Conservation (phyloP, 2,329 filamentous ascomycete species). For the Periconia macrospinosa region DNA sequence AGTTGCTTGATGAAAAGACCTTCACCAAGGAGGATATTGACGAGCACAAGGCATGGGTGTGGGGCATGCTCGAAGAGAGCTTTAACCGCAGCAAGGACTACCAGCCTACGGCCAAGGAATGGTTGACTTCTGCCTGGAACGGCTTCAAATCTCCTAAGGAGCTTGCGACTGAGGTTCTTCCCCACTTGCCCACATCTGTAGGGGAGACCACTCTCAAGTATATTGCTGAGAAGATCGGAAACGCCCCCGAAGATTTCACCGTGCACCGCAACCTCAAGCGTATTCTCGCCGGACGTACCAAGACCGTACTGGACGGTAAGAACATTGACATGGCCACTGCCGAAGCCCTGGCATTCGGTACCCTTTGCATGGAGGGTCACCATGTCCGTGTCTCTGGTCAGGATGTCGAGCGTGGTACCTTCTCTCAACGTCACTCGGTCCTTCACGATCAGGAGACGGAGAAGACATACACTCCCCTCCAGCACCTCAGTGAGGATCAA, state of each 20-base stretch:
- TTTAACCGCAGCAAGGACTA: constrained; percentile 98
- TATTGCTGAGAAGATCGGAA: constrained; percentile 79
- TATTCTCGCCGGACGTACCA: constrained; percentile 85
- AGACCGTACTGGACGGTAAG: constrained; percentile 88
- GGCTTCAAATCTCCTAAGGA: constrained; percentile 99
- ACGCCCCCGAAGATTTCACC: constrained; percentile 79
- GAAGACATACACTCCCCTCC: constrained; percentile 87
- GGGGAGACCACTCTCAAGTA: constrained; percentile 72
- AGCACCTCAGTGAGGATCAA: constrained; percentile 87
- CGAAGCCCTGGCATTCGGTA: constrained; percentile 92
- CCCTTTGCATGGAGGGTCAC: constrained; percentile 88
- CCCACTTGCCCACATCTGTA: constrained; percentile 85
- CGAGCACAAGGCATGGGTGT: constrained; percentile 99
- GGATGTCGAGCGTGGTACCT: constrained; percentile 98
- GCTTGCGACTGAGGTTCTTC: constrained; percentile 88
- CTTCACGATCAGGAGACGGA: constrained; percentile 97
- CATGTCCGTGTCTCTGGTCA: constrained; percentile 97
- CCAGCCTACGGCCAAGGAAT: constrained; percentile 93
- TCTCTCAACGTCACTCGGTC: constrained; percentile 96
- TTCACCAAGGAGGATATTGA: constrained; percentile 98
- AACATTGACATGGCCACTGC: constrained; percentile 98
- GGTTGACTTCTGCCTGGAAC: constrained; percentile 98
- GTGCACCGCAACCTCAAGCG: constrained; percentile 96
- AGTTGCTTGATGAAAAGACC: constrained; percentile 86
- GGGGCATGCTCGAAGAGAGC: constrained; percentile 98